phyloP scores from a whole-genome alignment of 176 grass and related monocot species.

The Elaeis guineensis region DNA sequence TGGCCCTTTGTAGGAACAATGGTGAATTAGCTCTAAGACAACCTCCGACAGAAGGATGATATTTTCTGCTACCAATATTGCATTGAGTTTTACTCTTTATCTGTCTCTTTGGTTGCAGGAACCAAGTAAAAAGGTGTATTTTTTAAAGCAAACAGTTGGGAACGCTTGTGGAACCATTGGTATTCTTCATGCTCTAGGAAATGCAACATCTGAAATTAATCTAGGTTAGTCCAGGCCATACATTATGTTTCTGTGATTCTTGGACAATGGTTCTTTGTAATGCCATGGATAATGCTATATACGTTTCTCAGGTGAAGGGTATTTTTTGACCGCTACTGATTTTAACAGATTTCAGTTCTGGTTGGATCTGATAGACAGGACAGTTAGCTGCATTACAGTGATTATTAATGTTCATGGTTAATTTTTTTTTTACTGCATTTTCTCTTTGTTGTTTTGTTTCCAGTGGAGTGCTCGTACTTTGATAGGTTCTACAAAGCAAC shows the following conservation, averaged over 20 bases:
- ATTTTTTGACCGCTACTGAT: too few relatives aligned
- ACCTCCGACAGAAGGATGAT: too few relatives aligned
- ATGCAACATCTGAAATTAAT: slow-evolving; percentile 59
- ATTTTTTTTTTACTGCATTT: slow-evolving; percentile 5
- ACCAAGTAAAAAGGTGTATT: slow-evolving; percentile 61
- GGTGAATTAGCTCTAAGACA: too few relatives aligned
- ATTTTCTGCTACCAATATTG: too few relatives aligned
- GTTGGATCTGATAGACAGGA: too few relatives aligned
- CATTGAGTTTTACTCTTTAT: neutral
- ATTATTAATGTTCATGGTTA: neutral
- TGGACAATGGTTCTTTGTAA: neutral
- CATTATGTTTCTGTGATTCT: neutral
- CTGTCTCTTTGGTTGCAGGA: slow-evolving; percentile 32
- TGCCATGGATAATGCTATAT: too few relatives aligned
- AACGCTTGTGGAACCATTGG: slow-evolving; percentile 96
- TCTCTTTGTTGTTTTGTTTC: slow-evolving; percentile 18
- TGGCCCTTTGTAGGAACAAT: too few relatives aligned
- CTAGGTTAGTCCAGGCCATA: slow-evolving; percentile 32
- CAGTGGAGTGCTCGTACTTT: slow-evolving; percentile 75
- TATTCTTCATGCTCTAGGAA: slow-evolving; percentile 85
- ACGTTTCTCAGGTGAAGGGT: too few relatives aligned
- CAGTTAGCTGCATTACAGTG: neutral
- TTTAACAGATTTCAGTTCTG: too few relatives aligned
- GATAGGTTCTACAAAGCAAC: slow-evolving; percentile 81
- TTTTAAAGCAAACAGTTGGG: slow-evolving; percentile 78